A percentile compares a stretch with the other conserved stretches of the same genome.
Evolutionary conservation across 345 rosid species (phyloP).

Genomic region (Turritis glabra): DNA sequence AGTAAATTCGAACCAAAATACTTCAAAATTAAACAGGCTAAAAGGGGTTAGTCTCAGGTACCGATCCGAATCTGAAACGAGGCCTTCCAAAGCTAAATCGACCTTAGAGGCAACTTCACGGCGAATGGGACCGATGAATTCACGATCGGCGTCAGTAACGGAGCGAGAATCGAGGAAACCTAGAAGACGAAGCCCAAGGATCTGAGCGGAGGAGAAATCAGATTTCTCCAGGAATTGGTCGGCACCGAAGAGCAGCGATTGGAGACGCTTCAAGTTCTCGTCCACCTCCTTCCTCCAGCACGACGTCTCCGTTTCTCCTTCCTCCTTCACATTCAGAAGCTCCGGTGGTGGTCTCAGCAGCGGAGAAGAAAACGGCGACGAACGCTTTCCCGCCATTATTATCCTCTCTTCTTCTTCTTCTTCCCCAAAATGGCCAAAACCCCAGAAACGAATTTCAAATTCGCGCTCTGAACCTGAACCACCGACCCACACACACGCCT

Average conservation of each 20-base stretch:
- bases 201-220: conserved; percentile 67
- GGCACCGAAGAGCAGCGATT: conserved; percentile 79
- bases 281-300: conserved; percentile 79
- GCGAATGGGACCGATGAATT: conserved; percentile 66
- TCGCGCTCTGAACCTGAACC: neutral
- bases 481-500: neutral
- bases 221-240: conserved; percentile 67
- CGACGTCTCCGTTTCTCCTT: conserved; percentile 38
- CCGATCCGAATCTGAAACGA: conserved; percentile 79
- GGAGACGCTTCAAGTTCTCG: conserved; percentile 80
- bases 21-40: neutral
- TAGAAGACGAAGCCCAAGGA: conserved; percentile 78
- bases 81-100: conserved; percentile 58
- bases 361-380: conserved; percentile 41
- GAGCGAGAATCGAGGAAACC: conserved; percentile 89
- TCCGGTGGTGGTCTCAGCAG: conserved; percentile 31
- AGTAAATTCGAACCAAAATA: neutral
- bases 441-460: conserved; percentile 17
- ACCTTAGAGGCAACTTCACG: conserved; percentile 65
- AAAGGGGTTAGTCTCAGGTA: conserved; percentile 23
- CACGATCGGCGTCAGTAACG: conserved; percentile 55
- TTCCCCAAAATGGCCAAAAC: conserved; percentile 21
- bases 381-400: conserved; percentile 58
- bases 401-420: neutral
- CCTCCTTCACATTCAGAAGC: conserved; percentile 23